Evolutionary conservation across 1,284 basidiomycete species (phyloP).

Genomic region (Ganoderma leucocontextum): DNA sequence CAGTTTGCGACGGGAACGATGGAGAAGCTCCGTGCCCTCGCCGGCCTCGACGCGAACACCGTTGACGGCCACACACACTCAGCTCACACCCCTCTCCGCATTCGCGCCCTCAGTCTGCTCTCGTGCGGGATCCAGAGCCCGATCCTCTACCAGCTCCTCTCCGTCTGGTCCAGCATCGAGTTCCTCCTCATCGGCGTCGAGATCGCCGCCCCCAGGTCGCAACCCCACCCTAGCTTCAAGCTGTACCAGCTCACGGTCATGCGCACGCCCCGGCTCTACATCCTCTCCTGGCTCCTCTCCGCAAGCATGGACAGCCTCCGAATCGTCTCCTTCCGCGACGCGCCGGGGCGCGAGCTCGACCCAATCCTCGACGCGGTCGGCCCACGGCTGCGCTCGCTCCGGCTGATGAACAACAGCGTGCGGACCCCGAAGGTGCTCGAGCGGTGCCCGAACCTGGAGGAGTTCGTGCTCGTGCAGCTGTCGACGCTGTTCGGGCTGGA

Average conservation of each 20-base stretch:
- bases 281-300: conserved; percentile 50
- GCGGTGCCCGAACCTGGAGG: conserved; percentile 50
- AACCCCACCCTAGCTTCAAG: conserved; percentile 24
- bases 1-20: conserved; percentile 39
- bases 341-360: conserved; percentile 40
- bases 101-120: conserved; percentile 50
- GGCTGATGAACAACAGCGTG: conserved; percentile 47
- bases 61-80: neutral
- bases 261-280: conserved; percentile 43
- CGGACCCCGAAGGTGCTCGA: conserved; percentile 45
- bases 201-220: conserved; percentile 41
- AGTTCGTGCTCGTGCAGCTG: conserved; percentile 50
- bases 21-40: conserved; percentile 35
- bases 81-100: conserved; percentile 20
- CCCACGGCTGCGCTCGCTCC: conserved; percentile 50
- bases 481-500: conserved; percentile 46
- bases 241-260: conserved; percentile 54
- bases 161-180: conserved; percentile 47
- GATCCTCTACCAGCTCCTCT: conserved; percentile 52
- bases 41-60: neutral
- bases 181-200: conserved; percentile 52
- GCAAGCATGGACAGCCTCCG: conserved; percentile 45
- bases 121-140: conserved; percentile 53
- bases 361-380: conserved; percentile 43
- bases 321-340: conserved; percentile 52